Evolutionary conservation across 2,329 filamentous ascomycete genomes (phyloP).

Genomic region (Penicillium sp.): DNA sequence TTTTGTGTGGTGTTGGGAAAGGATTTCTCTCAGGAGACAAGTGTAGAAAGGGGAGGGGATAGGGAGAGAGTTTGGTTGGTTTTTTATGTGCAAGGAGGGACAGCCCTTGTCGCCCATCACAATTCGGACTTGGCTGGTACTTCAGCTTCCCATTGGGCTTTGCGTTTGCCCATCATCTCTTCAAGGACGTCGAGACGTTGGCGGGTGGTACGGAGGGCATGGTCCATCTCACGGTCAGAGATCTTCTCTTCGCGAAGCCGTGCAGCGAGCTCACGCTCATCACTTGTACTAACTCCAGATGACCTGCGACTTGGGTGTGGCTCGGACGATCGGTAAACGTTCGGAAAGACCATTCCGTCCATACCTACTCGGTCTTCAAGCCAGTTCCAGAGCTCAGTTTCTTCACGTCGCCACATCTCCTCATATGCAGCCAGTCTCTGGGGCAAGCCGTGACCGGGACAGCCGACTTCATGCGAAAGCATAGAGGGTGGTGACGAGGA

Average conservation of each 20-base stretch:
- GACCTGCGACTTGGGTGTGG: conserved; percentile 43
- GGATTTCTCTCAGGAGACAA: neutral
- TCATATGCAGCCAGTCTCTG: conserved; percentile 82
- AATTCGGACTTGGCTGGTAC: conserved; percentile 25
- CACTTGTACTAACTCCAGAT: conserved; percentile 39
- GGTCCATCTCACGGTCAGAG: conserved; percentile 69
- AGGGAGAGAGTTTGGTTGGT: neutral
- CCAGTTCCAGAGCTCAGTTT: conserved; percentile 90
- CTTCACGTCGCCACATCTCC: conserved; percentile 85
- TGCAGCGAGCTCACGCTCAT: conserved; percentile 51
- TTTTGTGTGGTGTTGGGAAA: neutral
- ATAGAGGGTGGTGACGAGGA: conserved; percentile 33
- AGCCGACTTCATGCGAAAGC: conserved; percentile 39
- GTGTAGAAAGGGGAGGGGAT: neutral
- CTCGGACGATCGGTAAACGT: conserved; percentile 28
- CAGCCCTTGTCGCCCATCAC: conserved; percentile 6
- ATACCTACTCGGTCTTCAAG: conserved; percentile 80
- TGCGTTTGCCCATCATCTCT: conserved; percentile 64
- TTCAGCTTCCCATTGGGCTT: conserved; percentile 25
- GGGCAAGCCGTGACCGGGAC: conserved; percentile 47
- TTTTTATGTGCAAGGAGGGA: neutral
- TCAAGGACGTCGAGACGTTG: conserved; percentile 77
- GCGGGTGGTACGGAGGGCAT: conserved; percentile 82
- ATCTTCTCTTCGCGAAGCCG: conserved; percentile 64
- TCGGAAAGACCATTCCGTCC: conserved; percentile 51